A percentile compares a stretch with the other conserved stretches of the same genome.
phyloP scores from a whole-genome alignment of 495 filamentous ascomycete species.

The Aspergillus ostianus region DNA sequence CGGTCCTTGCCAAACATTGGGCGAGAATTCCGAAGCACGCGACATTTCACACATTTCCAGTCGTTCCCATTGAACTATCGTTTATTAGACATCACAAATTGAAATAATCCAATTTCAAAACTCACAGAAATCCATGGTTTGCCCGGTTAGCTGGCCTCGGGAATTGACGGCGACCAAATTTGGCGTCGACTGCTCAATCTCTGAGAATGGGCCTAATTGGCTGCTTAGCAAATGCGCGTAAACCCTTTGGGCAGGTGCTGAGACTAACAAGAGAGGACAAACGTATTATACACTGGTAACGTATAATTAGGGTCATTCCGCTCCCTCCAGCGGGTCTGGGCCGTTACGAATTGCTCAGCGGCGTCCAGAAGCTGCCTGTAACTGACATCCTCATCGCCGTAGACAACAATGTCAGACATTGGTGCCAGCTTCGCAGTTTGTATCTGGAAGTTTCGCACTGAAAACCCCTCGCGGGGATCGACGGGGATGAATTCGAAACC shows the following conservation, averaged over 20 bases:
- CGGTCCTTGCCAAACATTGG: slow-evolving; percentile 88
- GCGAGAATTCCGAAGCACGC: slow-evolving; percentile 77
- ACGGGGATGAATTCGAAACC: slow-evolving; percentile 49
- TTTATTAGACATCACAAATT: slow-evolving; percentile 26
- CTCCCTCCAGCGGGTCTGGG: slow-evolving; percentile 71
- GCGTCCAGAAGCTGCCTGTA: slow-evolving; percentile 58
- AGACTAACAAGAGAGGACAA: slow-evolving; percentile 64
- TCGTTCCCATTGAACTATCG: slow-evolving; percentile 74
- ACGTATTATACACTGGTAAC: slow-evolving; percentile 76
- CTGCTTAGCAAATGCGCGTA: slow-evolving; percentile 9
- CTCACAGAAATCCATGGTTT: slow-evolving; percentile 84
- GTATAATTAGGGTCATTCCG: slow-evolving; percentile 57
- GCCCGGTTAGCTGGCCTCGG: slow-evolving; percentile 66
- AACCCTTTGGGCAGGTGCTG: neutral
- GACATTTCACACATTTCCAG: slow-evolving; percentile 94
- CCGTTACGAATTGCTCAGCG: slow-evolving; percentile 68
- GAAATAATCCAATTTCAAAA: too few relatives aligned
- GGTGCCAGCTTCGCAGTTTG: slow-evolving; percentile 86
- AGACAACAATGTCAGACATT: slow-evolving; percentile 88
- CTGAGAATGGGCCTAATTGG: slow-evolving; percentile 60
- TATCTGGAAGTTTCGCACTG: slow-evolving; percentile 92
- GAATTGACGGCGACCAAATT: slow-evolving; percentile 74
- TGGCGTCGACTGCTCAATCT: slow-evolving; percentile 70
- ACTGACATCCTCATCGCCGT: slow-evolving; percentile 65
- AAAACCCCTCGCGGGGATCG: slow-evolving; percentile 84